Percentiles rank a stretch among this genome's conserved stretches.
phyloP scores from a whole-genome alignment of 2,329 filamentous ascomycete genomes.

The Ophiostoma novo-ulmi region DNA sequence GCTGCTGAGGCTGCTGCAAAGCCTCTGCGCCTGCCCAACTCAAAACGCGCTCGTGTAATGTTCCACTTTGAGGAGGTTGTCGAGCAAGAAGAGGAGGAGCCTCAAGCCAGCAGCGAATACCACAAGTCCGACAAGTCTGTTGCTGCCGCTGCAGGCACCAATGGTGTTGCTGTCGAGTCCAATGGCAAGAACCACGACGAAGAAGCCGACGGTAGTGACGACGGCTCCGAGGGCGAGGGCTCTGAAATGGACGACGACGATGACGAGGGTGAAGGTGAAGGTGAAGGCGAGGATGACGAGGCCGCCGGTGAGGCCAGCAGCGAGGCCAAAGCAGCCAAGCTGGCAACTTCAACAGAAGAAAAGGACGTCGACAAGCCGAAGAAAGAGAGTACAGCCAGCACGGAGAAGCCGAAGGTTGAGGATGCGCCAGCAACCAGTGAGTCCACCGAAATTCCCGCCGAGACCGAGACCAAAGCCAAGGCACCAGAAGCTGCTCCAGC shows the following conservation, averaged over 20 bases:
- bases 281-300: constrained; percentile 16
- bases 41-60: constrained; percentile 61
- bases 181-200: constrained; percentile 22
- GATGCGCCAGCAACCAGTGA: not conserved
- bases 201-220: constrained; percentile 24
- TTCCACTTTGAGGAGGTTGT: constrained; percentile 70
- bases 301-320: constrained; percentile 7
- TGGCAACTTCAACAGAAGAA: constrained; percentile 8
- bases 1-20: constrained; percentile 46
- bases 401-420: constrained; percentile 18
- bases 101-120: constrained; percentile 33
- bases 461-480: not conserved
- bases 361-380: constrained; percentile 16
- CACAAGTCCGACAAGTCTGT: not conserved
- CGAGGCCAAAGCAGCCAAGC: constrained; percentile 19
- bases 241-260: constrained; percentile 27
- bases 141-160: not conserved
- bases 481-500: not conserved
- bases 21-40: constrained; percentile 61
- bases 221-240: constrained; percentile 25
- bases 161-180: constrained; percentile 12
- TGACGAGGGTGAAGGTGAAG: constrained; percentile 23
- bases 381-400: constrained; percentile 13
- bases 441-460: constrained; percentile 6
- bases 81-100: constrained; percentile 54